Conservation (phyloP, 225 moss, liverwort and hornwort genomes). For the Lunularia cruciata region DNA sequence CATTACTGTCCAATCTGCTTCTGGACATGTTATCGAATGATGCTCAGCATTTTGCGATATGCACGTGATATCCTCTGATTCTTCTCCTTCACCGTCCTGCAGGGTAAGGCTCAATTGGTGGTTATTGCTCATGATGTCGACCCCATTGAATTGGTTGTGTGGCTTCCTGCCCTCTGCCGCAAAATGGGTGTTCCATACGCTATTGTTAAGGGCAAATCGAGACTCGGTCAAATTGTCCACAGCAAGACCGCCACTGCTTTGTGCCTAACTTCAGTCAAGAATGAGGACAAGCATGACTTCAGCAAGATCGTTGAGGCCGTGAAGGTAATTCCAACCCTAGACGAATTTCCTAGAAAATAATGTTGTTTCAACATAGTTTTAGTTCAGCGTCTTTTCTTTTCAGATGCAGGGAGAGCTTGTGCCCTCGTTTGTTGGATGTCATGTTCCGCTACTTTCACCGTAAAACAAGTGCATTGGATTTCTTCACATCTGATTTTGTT, state of each 20-base stretch:
- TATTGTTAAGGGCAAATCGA: conserved; percentile 87
- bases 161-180: conserved; percentile 90
- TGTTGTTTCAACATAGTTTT: neutral
- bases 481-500: neutral
- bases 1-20: neutral
- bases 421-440: neutral
- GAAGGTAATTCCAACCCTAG: conserved; percentile 49
- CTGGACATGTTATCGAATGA: neutral
- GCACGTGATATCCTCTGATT: neutral
- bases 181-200: conserved; percentile 91
- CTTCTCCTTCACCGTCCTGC: neutral
- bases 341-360: neutral
- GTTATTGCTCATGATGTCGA: conserved; percentile 91
- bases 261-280: conserved; percentile 87
- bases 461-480: neutral
- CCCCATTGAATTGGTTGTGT: conserved; percentile 85
- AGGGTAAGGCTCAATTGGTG: conserved; percentile 92
- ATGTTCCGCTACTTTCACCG: too few relatives aligned
- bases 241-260: conserved; percentile 80
- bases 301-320: conserved; percentile 94
- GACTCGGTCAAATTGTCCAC: conserved; percentile 88
- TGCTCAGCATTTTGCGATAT: neutral
- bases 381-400: neutral
- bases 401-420: too few relatives aligned
- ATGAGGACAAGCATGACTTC: conserved; percentile 95